A percentile compares a stretch with the other conserved stretches of the same genome.
These are phyloP conservation scores for Botrytis cinerea DNA, from an alignment of 2,329 filamentous ascomycete species.

Conservation along the genomic window DNA sequence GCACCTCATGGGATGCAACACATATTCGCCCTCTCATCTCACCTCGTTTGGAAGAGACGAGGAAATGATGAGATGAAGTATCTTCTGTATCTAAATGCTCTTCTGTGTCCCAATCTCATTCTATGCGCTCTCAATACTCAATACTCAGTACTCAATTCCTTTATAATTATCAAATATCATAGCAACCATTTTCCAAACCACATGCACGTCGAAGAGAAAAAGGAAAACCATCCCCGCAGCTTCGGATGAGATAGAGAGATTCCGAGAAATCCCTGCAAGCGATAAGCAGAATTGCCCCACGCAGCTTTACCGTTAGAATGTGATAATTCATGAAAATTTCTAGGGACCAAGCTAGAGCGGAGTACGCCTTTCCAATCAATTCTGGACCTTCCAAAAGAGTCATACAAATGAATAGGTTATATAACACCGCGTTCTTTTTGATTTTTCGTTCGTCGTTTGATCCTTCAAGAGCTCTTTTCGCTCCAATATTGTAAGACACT, in stretches of 20 bases:
- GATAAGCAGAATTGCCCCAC: neutral
- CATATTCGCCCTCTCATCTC: neutral
- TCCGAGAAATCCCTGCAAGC: neutral
- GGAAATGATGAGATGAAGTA: neutral
- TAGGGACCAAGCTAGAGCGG: slow-evolving; percentile 1
- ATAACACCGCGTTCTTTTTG: neutral
- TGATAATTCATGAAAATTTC: neutral
- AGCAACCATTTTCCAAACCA: neutral
- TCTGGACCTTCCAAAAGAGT: slow-evolving; percentile 11
- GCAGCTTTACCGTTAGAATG: neutral
- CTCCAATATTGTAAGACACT: neutral
- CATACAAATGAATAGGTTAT: neutral
- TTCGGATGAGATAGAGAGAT: neutral
- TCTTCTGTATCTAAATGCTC: neutral
- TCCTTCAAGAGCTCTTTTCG: neutral
- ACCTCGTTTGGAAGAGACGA: neutral
- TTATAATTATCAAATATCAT: neutral
- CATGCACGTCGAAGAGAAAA: neutral
- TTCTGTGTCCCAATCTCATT: too few relatives aligned
- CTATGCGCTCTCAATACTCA: neutral
- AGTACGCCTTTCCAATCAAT: neutral
- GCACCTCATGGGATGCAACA: neutral
- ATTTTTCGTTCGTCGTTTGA: neutral
- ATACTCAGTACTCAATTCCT: neutral
- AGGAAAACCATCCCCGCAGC: neutral